Conservation (phyloP, 2,329 filamentous ascomycete genomes). For the Didymella pinodella region DNA sequence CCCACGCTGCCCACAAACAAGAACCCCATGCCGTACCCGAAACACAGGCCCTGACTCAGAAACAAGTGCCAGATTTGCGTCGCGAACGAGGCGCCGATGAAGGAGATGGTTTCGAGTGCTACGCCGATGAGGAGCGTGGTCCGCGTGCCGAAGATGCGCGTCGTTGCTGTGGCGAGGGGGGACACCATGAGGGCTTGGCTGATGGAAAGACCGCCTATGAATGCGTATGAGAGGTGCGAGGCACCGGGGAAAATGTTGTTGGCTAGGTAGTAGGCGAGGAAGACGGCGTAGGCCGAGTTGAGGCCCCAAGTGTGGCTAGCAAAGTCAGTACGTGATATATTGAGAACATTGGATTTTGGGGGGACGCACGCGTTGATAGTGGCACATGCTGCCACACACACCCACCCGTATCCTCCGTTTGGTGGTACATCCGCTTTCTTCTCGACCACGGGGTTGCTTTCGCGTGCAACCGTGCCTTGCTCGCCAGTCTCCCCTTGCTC, state of each 20-base stretch:
- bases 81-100: constrained; percentile 76
- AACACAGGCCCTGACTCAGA: constrained; percentile 75
- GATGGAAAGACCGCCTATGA: constrained; percentile 76
- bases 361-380: constrained; percentile 48
- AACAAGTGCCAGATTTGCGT: constrained; percentile 77
- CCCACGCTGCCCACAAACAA: constrained; percentile 74
- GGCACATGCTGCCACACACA: constrained; percentile 55
- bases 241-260: constrained; percentile 69
- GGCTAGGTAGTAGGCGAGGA: constrained; percentile 74
- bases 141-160: constrained; percentile 69
- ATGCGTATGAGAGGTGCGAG: constrained; percentile 73
- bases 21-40: constrained; percentile 81
- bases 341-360: neutral
- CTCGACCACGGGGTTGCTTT: neutral
- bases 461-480: constrained; percentile 60
- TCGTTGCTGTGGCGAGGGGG: constrained; percentile 70
- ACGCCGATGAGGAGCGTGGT: constrained; percentile 70
- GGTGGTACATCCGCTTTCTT: constrained; percentile 63
- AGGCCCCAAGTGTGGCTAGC: constrained; percentile 75
- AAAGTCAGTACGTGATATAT: constrained; percentile 18
- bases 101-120: constrained; percentile 67
- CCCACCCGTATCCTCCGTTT: constrained; percentile 69
- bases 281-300: constrained; percentile 75
- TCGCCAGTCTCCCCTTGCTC: neutral
- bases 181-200: constrained; percentile 72